A percentile compares a stretch with the other conserved stretches of the same genome.
phyloP scores from a whole-genome alignment of 805 yeast genomes.

The Ogataea paradorogensis region DNA sequence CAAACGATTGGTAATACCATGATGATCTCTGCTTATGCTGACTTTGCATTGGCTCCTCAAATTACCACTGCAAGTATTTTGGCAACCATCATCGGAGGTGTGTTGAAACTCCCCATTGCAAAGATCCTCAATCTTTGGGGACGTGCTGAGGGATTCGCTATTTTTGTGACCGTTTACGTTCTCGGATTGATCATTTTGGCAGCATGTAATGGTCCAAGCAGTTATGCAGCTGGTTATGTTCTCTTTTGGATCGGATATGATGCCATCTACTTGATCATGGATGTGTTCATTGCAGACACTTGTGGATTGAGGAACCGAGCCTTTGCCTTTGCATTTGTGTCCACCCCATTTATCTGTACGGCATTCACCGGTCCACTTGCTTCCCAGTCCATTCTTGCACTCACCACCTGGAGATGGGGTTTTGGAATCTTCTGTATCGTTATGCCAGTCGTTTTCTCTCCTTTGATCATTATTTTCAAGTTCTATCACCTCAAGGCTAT shows the following conservation, averaged over 20 bases:
- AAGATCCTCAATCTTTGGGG: constrained; percentile 30
- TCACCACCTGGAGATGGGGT: constrained; percentile 53
- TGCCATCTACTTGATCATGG: constrained; percentile 27
- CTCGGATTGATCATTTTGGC: constrained; percentile 31
- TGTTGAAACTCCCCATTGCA: constrained; percentile 31
- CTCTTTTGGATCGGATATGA: constrained; percentile 32
- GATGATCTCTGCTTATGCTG: constrained; percentile 23
- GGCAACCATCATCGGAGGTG: constrained; percentile 33
- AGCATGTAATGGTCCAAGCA: constrained; percentile 25
- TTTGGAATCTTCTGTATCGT: constrained; percentile 49
- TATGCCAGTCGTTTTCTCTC: constrained; percentile 37
- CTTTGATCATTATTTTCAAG: constrained; percentile 28
- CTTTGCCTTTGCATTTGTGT: constrained; percentile 30
- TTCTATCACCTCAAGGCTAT: constrained; percentile 29
- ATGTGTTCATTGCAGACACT: constrained; percentile 32
- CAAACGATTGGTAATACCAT: constrained; percentile 26
- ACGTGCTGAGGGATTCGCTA: constrained; percentile 30
- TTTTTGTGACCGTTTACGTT: constrained; percentile 22
- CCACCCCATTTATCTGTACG: constrained; percentile 34
- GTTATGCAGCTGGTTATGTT: constrained; percentile 33
- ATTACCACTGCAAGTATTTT: constrained; percentile 30
- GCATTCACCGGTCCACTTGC: constrained; percentile 33
- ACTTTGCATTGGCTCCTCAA: constrained; percentile 30
- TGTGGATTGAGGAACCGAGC: constrained; percentile 31
- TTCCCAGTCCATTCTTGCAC: constrained; percentile 37